A percentile compares a stretch with the other conserved stretches of the same genome.
phyloP scores from a whole-genome alignment of 2,329 filamentous ascomycete genomes.

The Neocucurbitaria cava region DNA sequence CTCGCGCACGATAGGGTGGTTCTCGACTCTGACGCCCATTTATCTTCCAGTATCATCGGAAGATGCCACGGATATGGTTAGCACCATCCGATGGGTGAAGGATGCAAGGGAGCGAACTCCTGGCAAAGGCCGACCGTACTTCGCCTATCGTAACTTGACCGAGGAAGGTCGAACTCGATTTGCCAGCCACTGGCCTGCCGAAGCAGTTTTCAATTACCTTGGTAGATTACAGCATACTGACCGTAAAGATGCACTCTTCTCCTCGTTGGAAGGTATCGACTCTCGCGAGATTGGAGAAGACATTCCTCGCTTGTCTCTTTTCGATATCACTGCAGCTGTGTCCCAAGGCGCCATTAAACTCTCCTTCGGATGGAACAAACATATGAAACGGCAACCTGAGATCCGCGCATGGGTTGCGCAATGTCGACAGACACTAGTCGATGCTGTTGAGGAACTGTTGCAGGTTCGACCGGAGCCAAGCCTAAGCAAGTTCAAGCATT shows the following conservation, averaged over 20 bases:
- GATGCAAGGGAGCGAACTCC: slow-evolving; percentile 39
- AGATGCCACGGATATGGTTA: slow-evolving; percentile 38
- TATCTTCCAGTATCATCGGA: slow-evolving; percentile 30
- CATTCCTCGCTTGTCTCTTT: slow-evolving; percentile 39
- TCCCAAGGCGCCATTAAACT: slow-evolving; percentile 39
- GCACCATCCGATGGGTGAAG: slow-evolving; percentile 43
- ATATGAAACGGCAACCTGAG: slow-evolving; percentile 37
- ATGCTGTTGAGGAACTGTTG: slow-evolving; percentile 40
- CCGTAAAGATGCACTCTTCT: slow-evolving; percentile 37
- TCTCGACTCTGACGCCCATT: slow-evolving; percentile 51
- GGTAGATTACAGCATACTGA: slow-evolving; percentile 41
- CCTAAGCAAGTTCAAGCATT: slow-evolving; percentile 38
- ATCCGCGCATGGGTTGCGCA: slow-evolving; percentile 40
- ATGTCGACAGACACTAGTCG: slow-evolving; percentile 36
- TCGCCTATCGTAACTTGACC: slow-evolving; percentile 34
- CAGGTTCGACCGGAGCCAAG: slow-evolving; percentile 33
- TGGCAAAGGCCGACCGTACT: slow-evolving; percentile 43
- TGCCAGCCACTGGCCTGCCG: slow-evolving; percentile 42
- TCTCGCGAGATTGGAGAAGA: slow-evolving; percentile 33
- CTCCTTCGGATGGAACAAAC: slow-evolving; percentile 41
- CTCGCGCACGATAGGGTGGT: slow-evolving; percentile 60
- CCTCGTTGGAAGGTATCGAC: slow-evolving; percentile 26
- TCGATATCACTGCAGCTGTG: slow-evolving; percentile 41
- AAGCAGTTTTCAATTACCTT: slow-evolving; percentile 44
- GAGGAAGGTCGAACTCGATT: slow-evolving; percentile 35